Evolutionary conservation across 2,329 filamentous ascomycete genomes (phyloP).

Genomic region (Pyricularia sp.): DNA sequence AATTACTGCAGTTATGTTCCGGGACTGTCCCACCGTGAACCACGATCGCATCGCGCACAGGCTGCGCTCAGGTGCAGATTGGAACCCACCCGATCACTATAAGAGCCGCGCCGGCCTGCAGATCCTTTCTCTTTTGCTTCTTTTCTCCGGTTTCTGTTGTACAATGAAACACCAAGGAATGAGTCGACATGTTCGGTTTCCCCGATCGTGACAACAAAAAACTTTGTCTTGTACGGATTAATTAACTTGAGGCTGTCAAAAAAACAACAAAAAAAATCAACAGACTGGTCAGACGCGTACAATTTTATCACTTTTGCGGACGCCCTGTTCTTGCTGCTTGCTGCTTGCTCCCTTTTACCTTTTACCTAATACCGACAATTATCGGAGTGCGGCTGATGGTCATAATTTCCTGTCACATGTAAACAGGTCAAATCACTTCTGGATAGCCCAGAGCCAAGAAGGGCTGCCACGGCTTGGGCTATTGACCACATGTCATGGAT

Average conservation of each 20-base stretch:
- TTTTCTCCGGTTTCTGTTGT: not conserved
- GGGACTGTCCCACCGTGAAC: not conserved
- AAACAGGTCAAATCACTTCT: not conserved
- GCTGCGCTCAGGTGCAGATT: not conserved
- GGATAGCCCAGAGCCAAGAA: not conserved
- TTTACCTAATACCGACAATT: not conserved
- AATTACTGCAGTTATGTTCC: not conserved
- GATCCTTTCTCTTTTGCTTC: not conserved
- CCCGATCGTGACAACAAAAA: not conserved
- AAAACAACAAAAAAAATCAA: no score
- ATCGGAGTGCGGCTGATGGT: not conserved
- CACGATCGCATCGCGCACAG: not conserved
- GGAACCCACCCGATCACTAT: not conserved
- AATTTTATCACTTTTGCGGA: no score
- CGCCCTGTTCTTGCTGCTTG: no score
- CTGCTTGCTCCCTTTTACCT: no score
- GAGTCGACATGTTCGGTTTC: not conserved
- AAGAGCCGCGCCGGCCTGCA: not conserved
- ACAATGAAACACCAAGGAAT: not conserved
- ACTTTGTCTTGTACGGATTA: not conserved
- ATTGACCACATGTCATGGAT: not conserved
- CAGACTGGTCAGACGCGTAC: not conserved
- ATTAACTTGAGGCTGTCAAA: not conserved
- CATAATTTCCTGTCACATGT: not conserved
- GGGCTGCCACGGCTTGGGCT: not conserved